Evolutionary conservation across 2,329 filamentous ascomycete species (phyloP).

Genomic region (Rutstroemia sp.): DNA sequence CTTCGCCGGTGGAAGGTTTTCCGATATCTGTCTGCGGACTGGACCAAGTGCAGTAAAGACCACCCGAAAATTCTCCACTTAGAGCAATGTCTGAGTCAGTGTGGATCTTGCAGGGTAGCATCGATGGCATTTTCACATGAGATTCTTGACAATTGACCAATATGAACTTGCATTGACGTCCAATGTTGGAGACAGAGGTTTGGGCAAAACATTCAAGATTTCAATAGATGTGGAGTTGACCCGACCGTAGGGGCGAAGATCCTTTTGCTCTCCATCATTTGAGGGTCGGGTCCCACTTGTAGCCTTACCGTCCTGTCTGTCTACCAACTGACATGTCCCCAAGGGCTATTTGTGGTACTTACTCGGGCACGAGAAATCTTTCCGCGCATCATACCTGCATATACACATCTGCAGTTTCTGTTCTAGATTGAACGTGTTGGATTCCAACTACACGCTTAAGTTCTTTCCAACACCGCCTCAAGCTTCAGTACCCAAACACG

Average conservation of each 20-base stretch:
- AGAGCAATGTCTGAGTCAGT: neutral
- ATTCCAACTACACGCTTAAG: neutral
- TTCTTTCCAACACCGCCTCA: neutral
- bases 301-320: neutral
- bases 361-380: no score
- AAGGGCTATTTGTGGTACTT: no score
- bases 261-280: neutral
- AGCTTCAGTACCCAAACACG: neutral
- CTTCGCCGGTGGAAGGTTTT: neutral
- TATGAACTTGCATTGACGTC: neutral
- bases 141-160: neutral
- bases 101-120: neutral
- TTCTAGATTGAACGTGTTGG: neutral
- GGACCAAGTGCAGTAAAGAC: neutral
- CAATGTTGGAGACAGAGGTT: no score
- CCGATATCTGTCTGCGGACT: neutral
- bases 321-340: no score
- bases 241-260: neutral
- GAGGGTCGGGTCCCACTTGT: neutral
- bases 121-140: neutral
- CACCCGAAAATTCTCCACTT: neutral
- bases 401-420: no score
- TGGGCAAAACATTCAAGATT: neutral
- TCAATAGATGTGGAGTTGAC: neutral
- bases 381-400: neutral